phyloP scores from a whole-genome alignment of 257 asterid species.

The Fraxinus excelsior region DNA sequence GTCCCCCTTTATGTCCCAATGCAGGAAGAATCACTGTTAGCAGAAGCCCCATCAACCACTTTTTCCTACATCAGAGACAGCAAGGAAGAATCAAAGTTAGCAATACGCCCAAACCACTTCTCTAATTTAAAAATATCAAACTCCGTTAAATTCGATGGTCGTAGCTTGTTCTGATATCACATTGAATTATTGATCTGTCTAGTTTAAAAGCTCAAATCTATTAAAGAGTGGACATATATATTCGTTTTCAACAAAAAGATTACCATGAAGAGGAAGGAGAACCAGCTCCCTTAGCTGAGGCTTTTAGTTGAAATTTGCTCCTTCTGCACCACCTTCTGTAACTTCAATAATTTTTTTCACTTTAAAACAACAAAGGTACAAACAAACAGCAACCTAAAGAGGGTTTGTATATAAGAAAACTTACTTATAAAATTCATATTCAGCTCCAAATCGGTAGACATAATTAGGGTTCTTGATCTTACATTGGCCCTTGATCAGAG shows the following conservation, averaged over 20 bases:
- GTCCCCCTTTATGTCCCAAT: constrained; percentile 47
- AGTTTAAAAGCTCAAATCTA: too few species aligned
- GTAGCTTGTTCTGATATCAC: too few species aligned
- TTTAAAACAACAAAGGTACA: not conserved
- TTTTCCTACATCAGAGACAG: constrained; percentile 36
- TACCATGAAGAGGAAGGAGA: constrained; percentile 34
- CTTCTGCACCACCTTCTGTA: not conserved
- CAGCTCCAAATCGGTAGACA: constrained; percentile 22
- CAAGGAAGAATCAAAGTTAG: not conserved
- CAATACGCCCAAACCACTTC: not conserved
- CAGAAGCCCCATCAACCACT: constrained; percentile 47
- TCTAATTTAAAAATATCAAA: not conserved
- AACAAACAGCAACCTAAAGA: not conserved
- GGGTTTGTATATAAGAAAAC: not conserved
- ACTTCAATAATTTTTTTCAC: constrained; percentile 15
- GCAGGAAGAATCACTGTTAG: constrained; percentile 44
- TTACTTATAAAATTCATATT: constrained; percentile 28
- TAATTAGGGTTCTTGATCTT: constrained; percentile 21
- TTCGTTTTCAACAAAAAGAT: not conserved
- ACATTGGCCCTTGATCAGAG: constrained; percentile 2
- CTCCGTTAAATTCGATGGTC: too few species aligned
- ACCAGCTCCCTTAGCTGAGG: constrained; percentile 17
- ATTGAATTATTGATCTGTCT: too few species aligned
- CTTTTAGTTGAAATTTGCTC: constrained; percentile 14
- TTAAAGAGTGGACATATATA: too few species aligned